Conservation (phyloP, 2,329 filamentous ascomycete species). For the Curvularia verruculosa region DNA sequence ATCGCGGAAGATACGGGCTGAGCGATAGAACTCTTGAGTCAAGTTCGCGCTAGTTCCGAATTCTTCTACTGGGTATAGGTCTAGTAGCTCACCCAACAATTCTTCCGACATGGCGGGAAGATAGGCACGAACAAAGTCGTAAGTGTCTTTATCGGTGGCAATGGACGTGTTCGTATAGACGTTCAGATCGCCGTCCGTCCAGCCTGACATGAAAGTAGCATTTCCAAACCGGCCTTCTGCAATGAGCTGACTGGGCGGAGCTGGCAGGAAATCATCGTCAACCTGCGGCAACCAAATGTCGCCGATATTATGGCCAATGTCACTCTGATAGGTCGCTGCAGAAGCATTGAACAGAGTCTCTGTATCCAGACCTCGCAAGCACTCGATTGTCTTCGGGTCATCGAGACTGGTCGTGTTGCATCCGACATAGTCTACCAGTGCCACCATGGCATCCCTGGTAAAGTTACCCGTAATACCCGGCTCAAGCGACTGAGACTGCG, state of each 20-base stretch:
- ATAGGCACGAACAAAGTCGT: conserved; percentile 51
- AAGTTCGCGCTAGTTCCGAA: conserved; percentile 52
- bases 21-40: conserved; percentile 58
- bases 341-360: conserved; percentile 54
- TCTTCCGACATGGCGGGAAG: conserved; percentile 44
- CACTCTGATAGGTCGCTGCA: conserved; percentile 50
- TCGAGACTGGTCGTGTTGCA: conserved; percentile 53
- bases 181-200: conserved; percentile 55
- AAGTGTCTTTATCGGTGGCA: conserved; percentile 49
- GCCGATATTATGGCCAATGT: conserved; percentile 49
- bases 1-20: conserved; percentile 59
- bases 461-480: conserved; percentile 57
- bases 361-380: conserved; percentile 55
- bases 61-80: conserved; percentile 49
- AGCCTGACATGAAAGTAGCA: conserved; percentile 52
- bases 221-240: conserved; percentile 52
- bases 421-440: conserved; percentile 51
- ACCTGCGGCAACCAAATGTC: conserved; percentile 60
- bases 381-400: conserved; percentile 54
- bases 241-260: conserved; percentile 52
- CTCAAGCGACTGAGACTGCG: conserved; percentile 58
- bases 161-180: conserved; percentile 53
- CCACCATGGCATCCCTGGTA: conserved; percentile 55
- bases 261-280: conserved; percentile 59
- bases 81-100: conserved; percentile 35